Evolutionary conservation across 2,329 filamentous ascomycete genomes (phyloP).

Genomic region (Biscogniauxia mediterranea): DNA sequence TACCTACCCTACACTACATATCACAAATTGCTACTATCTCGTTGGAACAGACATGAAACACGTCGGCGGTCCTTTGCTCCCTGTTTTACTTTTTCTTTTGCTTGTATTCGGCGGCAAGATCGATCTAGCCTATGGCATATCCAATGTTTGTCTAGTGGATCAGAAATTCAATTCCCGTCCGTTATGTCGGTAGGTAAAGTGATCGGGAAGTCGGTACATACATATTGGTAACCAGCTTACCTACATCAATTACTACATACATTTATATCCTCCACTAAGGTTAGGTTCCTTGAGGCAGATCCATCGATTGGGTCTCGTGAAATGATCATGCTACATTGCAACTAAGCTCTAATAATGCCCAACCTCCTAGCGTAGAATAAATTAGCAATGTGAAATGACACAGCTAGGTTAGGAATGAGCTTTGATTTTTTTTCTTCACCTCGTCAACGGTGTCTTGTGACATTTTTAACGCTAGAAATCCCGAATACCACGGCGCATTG

Average conservation of each 20-base stretch:
- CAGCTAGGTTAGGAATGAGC: no score
- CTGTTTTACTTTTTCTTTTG: background rate
- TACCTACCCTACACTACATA: no score
- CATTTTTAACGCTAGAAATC: background rate
- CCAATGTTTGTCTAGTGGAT: background rate
- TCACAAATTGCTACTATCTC: background rate
- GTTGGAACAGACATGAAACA: constrained; percentile 2
- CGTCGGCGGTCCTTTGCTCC: background rate
- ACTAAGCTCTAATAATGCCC: background rate
- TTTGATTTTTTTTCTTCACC: background rate
- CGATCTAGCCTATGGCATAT: background rate
- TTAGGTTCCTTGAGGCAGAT: no score
- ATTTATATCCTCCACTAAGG: no score
- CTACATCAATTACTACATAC: no score
- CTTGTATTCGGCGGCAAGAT: constrained; percentile 1
- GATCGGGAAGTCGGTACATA: background rate
- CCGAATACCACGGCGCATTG: background rate
- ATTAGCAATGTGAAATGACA: background rate
- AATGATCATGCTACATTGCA: background rate
- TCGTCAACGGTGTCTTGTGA: background rate
- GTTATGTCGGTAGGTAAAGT: background rate
- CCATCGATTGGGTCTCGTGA: no score
- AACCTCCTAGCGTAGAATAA: background rate
- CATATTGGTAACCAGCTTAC: background rate
- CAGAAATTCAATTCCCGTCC: background rate